phyloP scores from a whole-genome alignment of 306 rosid genomes.

The Quercus berberidifolia region DNA sequence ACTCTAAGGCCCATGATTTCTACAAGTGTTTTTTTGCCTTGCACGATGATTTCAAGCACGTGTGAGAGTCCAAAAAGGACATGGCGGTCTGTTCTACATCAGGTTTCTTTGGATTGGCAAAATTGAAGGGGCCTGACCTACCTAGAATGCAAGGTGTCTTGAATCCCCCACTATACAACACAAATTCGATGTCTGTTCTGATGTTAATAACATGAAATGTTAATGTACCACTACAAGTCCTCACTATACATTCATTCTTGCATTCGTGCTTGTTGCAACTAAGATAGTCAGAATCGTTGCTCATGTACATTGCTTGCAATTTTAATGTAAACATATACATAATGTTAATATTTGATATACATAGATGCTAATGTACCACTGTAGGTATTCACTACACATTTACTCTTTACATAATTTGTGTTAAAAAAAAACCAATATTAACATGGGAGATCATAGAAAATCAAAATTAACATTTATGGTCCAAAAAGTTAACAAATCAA shows the following conservation, averaged over 20 bases:
- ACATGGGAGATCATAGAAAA: too few relatives aligned
- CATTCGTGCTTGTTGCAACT: constrained; percentile 63
- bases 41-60: too few relatives aligned
- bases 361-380: constrained; percentile 24
- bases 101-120: constrained; percentile 61
- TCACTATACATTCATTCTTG: constrained; percentile 31
- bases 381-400: constrained; percentile 39
- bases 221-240: constrained; percentile 62
- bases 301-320: constrained; percentile 53
- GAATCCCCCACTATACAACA: constrained; percentile 67
- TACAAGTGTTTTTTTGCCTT: too few relatives aligned
- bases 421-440: too few relatives aligned
- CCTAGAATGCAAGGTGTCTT: constrained; percentile 46
- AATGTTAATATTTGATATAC: background rate
- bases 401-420: constrained; percentile 10
- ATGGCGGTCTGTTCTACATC: too few relatives aligned
- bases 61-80: too few relatives aligned
- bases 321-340: background rate
- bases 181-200: constrained; percentile 72
- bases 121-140: constrained; percentile 39
- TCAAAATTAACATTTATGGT: too few relatives aligned
- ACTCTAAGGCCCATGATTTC: too few relatives aligned
- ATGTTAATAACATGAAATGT: constrained; percentile 80
- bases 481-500: too few relatives aligned
- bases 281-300: constrained; percentile 61